Evolutionary conservation across 2,329 filamentous ascomycete genomes (phyloP), one percentile per base, ranked within the genome.

Genomic region (Meredithiella fracta): DNA sequence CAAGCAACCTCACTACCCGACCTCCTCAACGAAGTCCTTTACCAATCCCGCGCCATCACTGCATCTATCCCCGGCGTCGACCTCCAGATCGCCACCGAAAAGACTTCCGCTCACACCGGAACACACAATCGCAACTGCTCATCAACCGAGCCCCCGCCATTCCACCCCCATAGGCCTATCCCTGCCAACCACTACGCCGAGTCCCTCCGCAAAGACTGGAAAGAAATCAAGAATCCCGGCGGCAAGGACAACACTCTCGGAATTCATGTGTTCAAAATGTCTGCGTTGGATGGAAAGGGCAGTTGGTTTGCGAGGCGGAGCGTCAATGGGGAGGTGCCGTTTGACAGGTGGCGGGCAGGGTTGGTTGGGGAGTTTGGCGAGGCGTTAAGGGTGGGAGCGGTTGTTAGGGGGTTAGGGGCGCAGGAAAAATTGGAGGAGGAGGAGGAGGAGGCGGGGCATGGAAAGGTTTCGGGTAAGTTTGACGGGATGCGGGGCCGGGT

Each of bases 251-350:
- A 94, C 63, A 85, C 87, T 0, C 72, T 87, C 7, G 80, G 76
- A 0, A 82, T 96, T 60, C 76, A 74, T 56, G 80, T 96, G 23
- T 95, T 85, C 70, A 94, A 94, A 67, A 75, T 92, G 59, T 71
- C 75, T 0, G 79, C 83, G 1, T 83, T 86, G 62, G 91, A 97
- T 67, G 82, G 87, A 38, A 83, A 83, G 61, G 91, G 90, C 1
- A 76, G 85, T 6, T 97, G 91, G 91, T 97, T 96, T 68, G 87
- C 87, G 23, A 73, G 91, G 56, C 74, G 85, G 51, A 94, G 88
- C 65, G 74, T 94, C 20, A 89, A 96, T 64, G 80, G 85, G 62
- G 86, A 83, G 0, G 66, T 94, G 20, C 74, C 81, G 0, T 95
- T 94, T 66, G 76, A 78, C 20, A 82, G 79, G 65, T 94, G 88